These are phyloP conservation scores for Ganoderma sinense DNA, from an alignment of 1,284 basidiomycete genomes.

Conservation along the genomic window DNA sequence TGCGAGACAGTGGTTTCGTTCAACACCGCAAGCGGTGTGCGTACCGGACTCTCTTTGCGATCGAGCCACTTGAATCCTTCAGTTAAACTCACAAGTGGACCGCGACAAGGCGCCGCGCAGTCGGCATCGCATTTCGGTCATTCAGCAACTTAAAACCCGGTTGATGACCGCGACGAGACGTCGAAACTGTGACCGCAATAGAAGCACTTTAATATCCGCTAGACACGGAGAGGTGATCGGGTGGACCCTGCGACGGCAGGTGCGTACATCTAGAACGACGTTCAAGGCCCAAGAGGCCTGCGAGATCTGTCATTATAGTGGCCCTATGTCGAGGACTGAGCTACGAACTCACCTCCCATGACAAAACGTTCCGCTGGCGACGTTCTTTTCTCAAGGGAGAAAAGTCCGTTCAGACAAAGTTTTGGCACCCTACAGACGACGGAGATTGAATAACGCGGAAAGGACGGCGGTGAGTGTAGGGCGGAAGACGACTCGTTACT, in stretches of 20 bases:
- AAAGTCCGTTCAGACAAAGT: background rate
- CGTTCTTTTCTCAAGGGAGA: background rate
- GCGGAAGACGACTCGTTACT: background rate
- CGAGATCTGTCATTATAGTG: background rate
- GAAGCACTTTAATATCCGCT: background rate
- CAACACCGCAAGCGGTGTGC: background rate
- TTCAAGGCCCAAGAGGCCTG: background rate
- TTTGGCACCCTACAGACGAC: background rate
- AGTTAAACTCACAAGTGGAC: background rate
- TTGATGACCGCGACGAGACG: background rate
- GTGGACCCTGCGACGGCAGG: background rate
- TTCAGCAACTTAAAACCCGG: background rate
- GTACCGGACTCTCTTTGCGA: background rate
- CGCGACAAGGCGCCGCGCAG: background rate
- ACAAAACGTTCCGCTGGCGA: background rate
- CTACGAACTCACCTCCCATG: background rate
- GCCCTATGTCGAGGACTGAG: background rate
- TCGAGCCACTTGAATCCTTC: background rate
- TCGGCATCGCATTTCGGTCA: background rate
- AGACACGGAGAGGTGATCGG: background rate
- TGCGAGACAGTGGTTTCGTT: background rate
- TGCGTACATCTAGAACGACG: background rate
- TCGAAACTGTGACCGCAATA: background rate
- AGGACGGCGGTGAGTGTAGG: background rate
- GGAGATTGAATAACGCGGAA: background rate